phyloP scores from a whole-genome alignment of 345 rosid genomes.

The Physaria fendleri region DNA sequence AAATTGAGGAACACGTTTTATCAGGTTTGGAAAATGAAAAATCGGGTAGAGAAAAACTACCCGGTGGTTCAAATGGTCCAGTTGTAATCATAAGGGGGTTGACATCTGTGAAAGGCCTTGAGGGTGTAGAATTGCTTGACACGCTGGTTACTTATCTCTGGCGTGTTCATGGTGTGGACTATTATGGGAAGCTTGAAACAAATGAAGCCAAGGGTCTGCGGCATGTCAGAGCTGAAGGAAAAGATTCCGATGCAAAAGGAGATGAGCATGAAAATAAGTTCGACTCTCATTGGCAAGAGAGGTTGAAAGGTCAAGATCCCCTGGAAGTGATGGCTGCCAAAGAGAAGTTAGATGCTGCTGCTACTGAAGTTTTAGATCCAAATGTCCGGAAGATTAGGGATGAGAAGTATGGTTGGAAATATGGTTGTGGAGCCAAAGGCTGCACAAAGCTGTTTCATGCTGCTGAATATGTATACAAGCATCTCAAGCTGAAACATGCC shows the following conservation, averaged over 20 bases:
- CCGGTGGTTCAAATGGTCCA: slow-evolving; percentile 68
- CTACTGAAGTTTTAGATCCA: slow-evolving; percentile 77
- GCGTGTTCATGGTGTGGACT: slow-evolving; percentile 94
- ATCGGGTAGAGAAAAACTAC: slow-evolving; percentile 62
- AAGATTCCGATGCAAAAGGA: slow-evolving; percentile 50
- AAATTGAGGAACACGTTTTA: slow-evolving; percentile 66
- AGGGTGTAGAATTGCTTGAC: slow-evolving; percentile 90
- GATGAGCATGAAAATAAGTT: slow-evolving; percentile 72
- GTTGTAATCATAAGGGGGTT: slow-evolving; percentile 85
- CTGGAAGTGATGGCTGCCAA: slow-evolving; percentile 90
- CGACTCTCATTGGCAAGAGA: slow-evolving; percentile 79
- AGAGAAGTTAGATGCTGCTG: slow-evolving; percentile 86
- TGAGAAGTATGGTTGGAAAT: slow-evolving; percentile 99
- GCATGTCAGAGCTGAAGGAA: slow-evolving; percentile 80
- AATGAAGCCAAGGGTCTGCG: slow-evolving; percentile 86
- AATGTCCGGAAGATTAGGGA: slow-evolving; percentile 93
- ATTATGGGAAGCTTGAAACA: slow-evolving; percentile 77
- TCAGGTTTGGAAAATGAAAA: slow-evolving; percentile 60
- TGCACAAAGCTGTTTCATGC: slow-evolving; percentile 99
- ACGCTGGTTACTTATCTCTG: slow-evolving; percentile 87
- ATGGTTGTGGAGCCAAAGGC: slow-evolving; percentile 99
- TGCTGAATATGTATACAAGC: slow-evolving; percentile 96
- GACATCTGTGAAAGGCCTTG: slow-evolving; percentile 93
- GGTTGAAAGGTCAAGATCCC: slow-evolving; percentile 82
- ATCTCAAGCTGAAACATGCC: slow-evolving; percentile 90